Evolutionary conservation across 1,284 basidiomycete genomes (phyloP), one percentile per base, ranked within the genome.

Genomic region (Boletus mariae): DNA sequence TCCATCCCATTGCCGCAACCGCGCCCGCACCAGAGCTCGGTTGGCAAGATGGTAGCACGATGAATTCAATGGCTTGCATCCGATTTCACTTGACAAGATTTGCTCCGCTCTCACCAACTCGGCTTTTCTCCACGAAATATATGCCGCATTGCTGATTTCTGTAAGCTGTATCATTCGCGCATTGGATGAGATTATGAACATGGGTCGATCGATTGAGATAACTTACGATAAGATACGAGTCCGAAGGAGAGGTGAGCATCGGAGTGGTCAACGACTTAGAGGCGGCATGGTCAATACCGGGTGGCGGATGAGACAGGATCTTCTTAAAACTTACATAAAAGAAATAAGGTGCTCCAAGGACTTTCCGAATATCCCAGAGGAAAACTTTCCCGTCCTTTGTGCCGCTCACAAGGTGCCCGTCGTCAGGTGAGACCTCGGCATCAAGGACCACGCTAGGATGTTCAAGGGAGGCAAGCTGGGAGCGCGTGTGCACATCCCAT

Each of bases 11-110:
- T 46, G 38, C 26, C 23, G 26, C 31, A 56, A 17, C 3, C 44
- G 59, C 12, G 49, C 43, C 6, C 48, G 55, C 11, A 67, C 17
- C 5, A 64, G 47, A n/a, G 65, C 54, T 12, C 62, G 37, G n/a
- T 64, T 64, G 10, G 61, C 63, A 41, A 54, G 47, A 43, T 47
- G 28, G 25, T 47, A 45, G 26, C 50, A 45, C 13, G 17, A 31
- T 26, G 6, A 35, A 10, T 7, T 34, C 25, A 13, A 32, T 10
- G 29, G 41, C 6, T n/a, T 12, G 5, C 20, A 25, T 20, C 28
- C 23, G 2, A 64, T 54, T 31, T 62, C 54, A n/a, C 11, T 15
- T 2, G 64, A 64, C 13, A 64, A 26, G 20, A 61, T 46, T 7
- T 47, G 28, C n/a, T 66, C 64, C 5, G 57, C 49, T 26, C 15